Percentiles rank a stretch among this genome's conserved stretches.
Conservation (phyloP, 306 rosid genomes). For the Vigna mungo region DNA sequence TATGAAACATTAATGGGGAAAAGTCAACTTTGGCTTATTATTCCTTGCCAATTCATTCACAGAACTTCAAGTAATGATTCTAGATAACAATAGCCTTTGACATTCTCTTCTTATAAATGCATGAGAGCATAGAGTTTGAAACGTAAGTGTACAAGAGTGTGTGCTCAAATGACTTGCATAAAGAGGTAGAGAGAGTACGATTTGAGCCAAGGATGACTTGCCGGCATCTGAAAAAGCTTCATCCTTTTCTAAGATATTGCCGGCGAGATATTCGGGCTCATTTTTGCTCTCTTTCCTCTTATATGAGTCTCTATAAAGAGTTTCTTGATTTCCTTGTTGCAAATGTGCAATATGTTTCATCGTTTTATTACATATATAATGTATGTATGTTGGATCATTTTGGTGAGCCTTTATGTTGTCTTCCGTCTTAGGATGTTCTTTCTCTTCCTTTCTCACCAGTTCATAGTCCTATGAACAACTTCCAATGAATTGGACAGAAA, state of each 20-base stretch:
- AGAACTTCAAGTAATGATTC: conserved; percentile 21
- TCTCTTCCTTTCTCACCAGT: too few species aligned
- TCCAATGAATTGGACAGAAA: too few species aligned
- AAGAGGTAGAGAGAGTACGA: conserved; percentile 48
- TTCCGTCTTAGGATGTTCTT: too few species aligned
- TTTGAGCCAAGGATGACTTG: conserved; percentile 69
- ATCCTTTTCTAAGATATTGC: not conserved
- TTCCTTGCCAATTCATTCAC: conserved; percentile 22
- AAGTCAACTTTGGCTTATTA: conserved; percentile 42
- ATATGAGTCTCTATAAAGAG: conserved; percentile 36
- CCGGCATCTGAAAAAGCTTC: conserved; percentile 34
- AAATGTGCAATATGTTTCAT: not conserved
- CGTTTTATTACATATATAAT: too few species aligned
- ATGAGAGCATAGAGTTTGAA: not conserved
- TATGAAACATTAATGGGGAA: not conserved
- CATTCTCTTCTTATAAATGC: conserved; percentile 41
- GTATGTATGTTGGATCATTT: too few species aligned
- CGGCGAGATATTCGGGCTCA: conserved; percentile 45
- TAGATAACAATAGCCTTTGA: conserved; percentile 41
- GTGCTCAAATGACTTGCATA: conserved; percentile 46
- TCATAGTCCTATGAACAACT: too few species aligned
- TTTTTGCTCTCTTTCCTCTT: conserved; percentile 43
- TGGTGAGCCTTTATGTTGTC: too few species aligned
- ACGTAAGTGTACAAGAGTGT: not conserved
- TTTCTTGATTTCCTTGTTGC: not conserved